These are phyloP conservation scores for Hygrocybe punicea DNA, from an alignment of 768 basidiomycete species.

Conservation along the genomic window DNA sequence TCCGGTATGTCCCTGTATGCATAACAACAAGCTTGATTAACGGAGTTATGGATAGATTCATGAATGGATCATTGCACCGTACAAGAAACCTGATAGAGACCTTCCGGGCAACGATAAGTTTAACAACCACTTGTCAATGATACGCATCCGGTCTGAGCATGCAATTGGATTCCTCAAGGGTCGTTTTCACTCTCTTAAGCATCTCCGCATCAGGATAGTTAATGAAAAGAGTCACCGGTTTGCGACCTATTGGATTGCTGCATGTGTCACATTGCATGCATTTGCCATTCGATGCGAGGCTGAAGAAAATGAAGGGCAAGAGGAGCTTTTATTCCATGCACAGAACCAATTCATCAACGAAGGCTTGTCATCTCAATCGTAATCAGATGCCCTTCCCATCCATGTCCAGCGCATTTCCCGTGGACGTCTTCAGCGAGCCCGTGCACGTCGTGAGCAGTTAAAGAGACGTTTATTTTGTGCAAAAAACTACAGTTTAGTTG, in stretches of 20 bases:
- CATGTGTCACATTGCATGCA: slow-evolving; percentile 30
- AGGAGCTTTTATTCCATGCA: slow-evolving; percentile 2
- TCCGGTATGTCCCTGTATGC: slow-evolving; percentile 21
- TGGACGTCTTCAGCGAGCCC: not conserved
- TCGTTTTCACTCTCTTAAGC: slow-evolving; percentile 33
- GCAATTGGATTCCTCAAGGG: slow-evolving; percentile 43
- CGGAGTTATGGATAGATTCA: slow-evolving; percentile 13
- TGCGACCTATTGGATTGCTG: slow-evolving; percentile 30
- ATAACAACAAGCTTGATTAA: too few species aligned
- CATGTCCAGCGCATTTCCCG: not conserved
- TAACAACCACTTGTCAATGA: slow-evolving; percentile 35
- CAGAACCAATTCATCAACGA: slow-evolving; percentile 23
- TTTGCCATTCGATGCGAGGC: slow-evolving; percentile 30
- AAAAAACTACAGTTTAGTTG: not conserved
- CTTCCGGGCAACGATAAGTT: slow-evolving; percentile 27
- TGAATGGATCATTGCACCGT: slow-evolving; percentile 24
- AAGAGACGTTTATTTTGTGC: not conserved
- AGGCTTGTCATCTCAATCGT: slow-evolving; percentile 12
- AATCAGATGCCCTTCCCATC: not conserved
- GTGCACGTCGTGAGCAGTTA: slow-evolving; percentile 4
- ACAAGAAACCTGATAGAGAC: slow-evolving; percentile 26
- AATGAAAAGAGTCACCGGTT: slow-evolving; percentile 21
- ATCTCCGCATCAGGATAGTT: slow-evolving; percentile 27
- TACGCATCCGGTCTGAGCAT: slow-evolving; percentile 39
- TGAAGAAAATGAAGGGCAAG: slow-evolving; percentile 12